Conservation (phyloP, 83 land plant genomes). For the Picea mariana region DNA sequence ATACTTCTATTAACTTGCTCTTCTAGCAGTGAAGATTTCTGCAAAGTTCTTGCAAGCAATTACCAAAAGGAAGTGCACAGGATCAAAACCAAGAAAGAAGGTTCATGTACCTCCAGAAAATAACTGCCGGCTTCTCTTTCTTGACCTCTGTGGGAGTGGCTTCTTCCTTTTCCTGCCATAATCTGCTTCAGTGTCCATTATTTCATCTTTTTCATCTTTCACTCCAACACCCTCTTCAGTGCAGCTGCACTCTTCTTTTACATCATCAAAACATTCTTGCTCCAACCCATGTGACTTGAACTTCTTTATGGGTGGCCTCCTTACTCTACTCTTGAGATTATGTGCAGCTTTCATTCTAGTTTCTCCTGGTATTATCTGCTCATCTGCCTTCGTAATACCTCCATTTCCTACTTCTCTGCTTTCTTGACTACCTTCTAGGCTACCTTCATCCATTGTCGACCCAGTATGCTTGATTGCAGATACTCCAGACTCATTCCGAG, state of each 20-base stretch:
- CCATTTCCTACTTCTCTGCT: too few species aligned
- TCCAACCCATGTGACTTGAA: conserved; percentile 24
- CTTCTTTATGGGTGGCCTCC: conserved; percentile 34
- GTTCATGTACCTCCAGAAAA: conserved; percentile 73
- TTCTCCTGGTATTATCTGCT: too few species aligned
- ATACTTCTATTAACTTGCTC: too few species aligned
- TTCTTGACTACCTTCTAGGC: too few species aligned
- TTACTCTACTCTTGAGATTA: conserved; percentile 35
- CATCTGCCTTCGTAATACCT: too few species aligned
- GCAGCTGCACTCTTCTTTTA: conserved; percentile 80
- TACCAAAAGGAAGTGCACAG: too few species aligned
- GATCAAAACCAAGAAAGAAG: too few species aligned
- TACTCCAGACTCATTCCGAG: too few species aligned
- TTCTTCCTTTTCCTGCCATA: conserved; percentile 29
- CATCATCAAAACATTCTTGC: conserved; percentile 44
- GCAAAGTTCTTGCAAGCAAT: too few species aligned
- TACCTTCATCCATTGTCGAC: too few species aligned
- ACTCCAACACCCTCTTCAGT: conserved; percentile 61
- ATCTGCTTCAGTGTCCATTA: conserved; percentile 31
- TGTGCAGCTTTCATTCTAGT: conserved; percentile 1
- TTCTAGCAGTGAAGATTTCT: too few species aligned
- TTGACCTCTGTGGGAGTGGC: conserved; percentile 41
- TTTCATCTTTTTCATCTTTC: conserved; percentile 27
- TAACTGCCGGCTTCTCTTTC: conserved; percentile 79
- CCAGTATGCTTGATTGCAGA: too few species aligned